Percentiles rank a stretch among this genome's conserved stretches.
Conservation (phyloP, 768 basidiomycete genomes). For the Kwoniella europaea region DNA sequence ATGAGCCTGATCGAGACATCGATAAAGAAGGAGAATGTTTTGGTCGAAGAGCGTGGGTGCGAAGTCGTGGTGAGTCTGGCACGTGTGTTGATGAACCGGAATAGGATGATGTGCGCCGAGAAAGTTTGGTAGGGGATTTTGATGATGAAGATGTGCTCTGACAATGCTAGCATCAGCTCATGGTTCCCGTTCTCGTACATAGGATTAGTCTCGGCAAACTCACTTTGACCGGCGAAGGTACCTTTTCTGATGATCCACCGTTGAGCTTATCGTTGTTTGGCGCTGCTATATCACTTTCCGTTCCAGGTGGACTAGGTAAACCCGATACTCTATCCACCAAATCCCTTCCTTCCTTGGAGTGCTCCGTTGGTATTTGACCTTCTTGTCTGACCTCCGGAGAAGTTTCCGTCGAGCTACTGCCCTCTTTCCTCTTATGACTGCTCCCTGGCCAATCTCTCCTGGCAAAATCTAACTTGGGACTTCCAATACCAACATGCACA, state of each 20-base stretch:
- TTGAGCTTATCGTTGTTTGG: not conserved
- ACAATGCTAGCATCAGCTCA: not conserved
- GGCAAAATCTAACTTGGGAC: slow-evolving; percentile 29
- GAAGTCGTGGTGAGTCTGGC: slow-evolving; percentile 12
- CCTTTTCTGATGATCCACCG: not conserved
- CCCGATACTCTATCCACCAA: slow-evolving; percentile 40
- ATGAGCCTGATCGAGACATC: slow-evolving; percentile 28
- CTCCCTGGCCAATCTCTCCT: slow-evolving; percentile 27
- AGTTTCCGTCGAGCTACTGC: slow-evolving; percentile 9
- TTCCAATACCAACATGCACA: slow-evolving; percentile 31
- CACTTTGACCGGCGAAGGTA: slow-evolving; percentile 11
- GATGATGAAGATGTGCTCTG: slow-evolving; percentile 7
- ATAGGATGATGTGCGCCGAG: slow-evolving; percentile 20
- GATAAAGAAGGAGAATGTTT: slow-evolving; percentile 30
- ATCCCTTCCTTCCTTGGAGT: slow-evolving; percentile 10
- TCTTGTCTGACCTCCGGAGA: not conserved
- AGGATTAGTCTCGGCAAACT: not conserved
- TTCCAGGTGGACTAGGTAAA: slow-evolving; percentile 48
- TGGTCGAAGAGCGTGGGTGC: slow-evolving; percentile 10
- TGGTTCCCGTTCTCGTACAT: too few species aligned
- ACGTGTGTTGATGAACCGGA: slow-evolving; percentile 22
- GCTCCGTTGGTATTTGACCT: not conserved
- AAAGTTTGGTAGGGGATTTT: slow-evolving; percentile 6
- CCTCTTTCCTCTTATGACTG: slow-evolving; percentile 10
- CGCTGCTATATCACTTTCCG: slow-evolving; percentile 38